Percentiles rank a stretch among this genome's conserved stretches.
These are phyloP conservation scores for Coemansia pectinata DNA, from an alignment of 192 early-diverging fungal genomes.

Conservation along the genomic window DNA sequence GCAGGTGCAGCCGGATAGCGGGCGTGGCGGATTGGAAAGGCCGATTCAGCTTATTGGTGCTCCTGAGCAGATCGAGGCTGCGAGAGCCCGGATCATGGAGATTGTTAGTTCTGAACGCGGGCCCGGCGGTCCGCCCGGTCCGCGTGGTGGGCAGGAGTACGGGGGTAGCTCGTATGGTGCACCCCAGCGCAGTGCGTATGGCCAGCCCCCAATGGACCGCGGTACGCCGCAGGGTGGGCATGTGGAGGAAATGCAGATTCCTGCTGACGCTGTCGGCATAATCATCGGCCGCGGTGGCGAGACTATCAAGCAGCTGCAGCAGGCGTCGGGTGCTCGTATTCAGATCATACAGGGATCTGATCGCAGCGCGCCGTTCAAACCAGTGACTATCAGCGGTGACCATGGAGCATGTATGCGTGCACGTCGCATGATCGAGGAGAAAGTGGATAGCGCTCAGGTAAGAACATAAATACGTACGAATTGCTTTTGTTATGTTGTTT, in stretches of 20 bases:
- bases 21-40: conserved; percentile 50
- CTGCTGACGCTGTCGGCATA: conserved; percentile 40
- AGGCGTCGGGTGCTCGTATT: conserved; percentile 34
- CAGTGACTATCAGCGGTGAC: conserved; percentile 40
- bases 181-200: neutral
- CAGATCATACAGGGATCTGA: conserved; percentile 50
- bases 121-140: neutral
- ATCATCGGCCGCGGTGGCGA: conserved; percentile 52
- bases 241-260: conserved; percentile 46
- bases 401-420: conserved; percentile 35
- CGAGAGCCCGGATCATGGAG: conserved; percentile 74
- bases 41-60: conserved; percentile 71
- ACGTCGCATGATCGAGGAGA: conserved; percentile 51
- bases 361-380: conserved; percentile 28
- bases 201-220: neutral
- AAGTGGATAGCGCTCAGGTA: conserved; percentile 45
- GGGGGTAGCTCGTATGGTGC: conserved; percentile 5
- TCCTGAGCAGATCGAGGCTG: conserved; percentile 65
- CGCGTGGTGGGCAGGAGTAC: neutral
- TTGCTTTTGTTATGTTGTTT: neutral
- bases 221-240: conserved; percentile 5
- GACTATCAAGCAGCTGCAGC: conserved; percentile 51
- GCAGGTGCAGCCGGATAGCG: conserved; percentile 63
- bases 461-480: conserved; percentile 3
- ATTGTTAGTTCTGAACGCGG: conserved; percentile 57